Conservation (phyloP, 2,329 filamentous ascomycete species). For the Cercospora sp. region DNA sequence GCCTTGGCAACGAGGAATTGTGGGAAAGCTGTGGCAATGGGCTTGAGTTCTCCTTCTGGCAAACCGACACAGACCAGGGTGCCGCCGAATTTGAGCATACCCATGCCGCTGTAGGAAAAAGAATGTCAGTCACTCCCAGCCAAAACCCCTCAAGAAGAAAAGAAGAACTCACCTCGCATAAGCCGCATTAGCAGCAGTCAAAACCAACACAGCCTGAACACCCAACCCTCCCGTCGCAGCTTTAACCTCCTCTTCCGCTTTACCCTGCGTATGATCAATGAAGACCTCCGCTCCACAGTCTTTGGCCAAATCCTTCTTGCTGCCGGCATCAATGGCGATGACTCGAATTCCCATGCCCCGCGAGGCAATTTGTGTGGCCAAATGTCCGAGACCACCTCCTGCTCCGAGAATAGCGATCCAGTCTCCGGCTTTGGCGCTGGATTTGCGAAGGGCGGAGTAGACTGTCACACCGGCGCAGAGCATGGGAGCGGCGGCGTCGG, state of each 20-base stretch:
- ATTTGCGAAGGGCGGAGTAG: slow-evolving; percentile 66
- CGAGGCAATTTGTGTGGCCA: slow-evolving; percentile 62
- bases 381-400: slow-evolving; percentile 50
- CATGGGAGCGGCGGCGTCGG: slow-evolving; percentile 65
- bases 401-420: slow-evolving; percentile 57
- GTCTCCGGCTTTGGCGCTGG: slow-evolving; percentile 59
- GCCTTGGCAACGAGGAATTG: slow-evolving; percentile 46
- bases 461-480: slow-evolving; percentile 68
- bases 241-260: slow-evolving; percentile 58
- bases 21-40: slow-evolving; percentile 47
- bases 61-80: slow-evolving; percentile 51
- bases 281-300: slow-evolving; percentile 67
- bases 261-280: slow-evolving; percentile 60
- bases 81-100: slow-evolving; percentile 44
- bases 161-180: slow-evolving; percentile 42
- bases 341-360: slow-evolving; percentile 64
- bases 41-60: slow-evolving; percentile 50
- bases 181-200: slow-evolving; percentile 51
- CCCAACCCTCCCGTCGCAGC: slow-evolving; percentile 59
- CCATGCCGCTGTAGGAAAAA: slow-evolving; percentile 33
- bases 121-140: slow-evolving; percentile 1
- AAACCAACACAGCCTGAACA: slow-evolving; percentile 61
- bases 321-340: slow-evolving; percentile 65
- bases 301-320: slow-evolving; percentile 63
- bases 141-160: neutral